These are phyloP conservation scores for Claviceps sp. DNA, from an alignment of 2,329 filamentous ascomycete species.

Conservation along the genomic window DNA sequence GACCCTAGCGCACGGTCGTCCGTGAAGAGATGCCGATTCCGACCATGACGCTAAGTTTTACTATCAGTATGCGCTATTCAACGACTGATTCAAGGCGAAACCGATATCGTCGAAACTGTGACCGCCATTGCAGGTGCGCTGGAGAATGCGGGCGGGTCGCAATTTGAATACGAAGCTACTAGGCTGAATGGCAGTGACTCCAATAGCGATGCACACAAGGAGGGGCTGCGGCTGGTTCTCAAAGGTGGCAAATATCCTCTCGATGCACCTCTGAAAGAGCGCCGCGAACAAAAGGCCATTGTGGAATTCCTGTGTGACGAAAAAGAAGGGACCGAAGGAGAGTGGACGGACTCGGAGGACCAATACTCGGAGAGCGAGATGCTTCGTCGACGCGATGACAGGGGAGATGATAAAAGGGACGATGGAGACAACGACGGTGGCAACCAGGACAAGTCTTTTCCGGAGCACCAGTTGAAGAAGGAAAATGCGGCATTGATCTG, in stretches of 20 bases:
- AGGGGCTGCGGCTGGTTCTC: conserved; percentile 60
- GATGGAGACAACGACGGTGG: conserved; percentile 17
- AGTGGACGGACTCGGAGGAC: conserved; percentile 40
- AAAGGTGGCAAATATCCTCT: conserved; percentile 42
- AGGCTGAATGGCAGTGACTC: conserved; percentile 52
- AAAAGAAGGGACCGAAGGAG: conserved; percentile 59
- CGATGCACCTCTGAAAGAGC: conserved; percentile 35
- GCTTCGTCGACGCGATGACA: not conserved
- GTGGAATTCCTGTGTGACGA: conserved; percentile 77
- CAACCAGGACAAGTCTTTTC: conserved; percentile 24
- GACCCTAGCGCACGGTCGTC: no score
- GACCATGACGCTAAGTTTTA: not conserved
- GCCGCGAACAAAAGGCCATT: conserved; percentile 56
- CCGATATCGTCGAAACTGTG: conserved; percentile 38
- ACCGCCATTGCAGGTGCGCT: conserved; percentile 67
- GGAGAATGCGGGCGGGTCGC: conserved; percentile 38
- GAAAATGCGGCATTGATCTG: conserved; percentile 56
- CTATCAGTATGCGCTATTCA: conserved; percentile 61
- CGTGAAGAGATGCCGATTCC: not conserved
- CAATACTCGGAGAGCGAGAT: conserved; percentile 4
- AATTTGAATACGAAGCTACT: conserved; percentile 52
- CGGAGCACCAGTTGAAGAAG: conserved; percentile 40
- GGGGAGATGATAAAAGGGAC: conserved; percentile 19
- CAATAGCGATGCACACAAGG: conserved; percentile 49
- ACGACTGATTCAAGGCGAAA: conserved; percentile 37